Conservation (phyloP, 371 early-diverging fungal genomes). For the Blakeslea trispora region DNA sequence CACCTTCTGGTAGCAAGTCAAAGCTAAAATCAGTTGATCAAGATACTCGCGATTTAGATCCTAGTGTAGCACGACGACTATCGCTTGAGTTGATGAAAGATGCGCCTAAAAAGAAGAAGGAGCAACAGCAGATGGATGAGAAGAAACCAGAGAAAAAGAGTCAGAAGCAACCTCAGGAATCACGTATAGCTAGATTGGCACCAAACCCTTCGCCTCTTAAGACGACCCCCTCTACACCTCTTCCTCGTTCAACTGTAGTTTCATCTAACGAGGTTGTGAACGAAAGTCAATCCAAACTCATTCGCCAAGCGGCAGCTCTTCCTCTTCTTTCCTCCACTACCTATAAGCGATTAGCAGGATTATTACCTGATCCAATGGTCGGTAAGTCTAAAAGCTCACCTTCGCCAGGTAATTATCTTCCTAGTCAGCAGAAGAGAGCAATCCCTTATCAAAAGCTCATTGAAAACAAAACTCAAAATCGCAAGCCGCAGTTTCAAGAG, state of each 20-base stretch:
- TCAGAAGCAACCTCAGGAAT: conserved; percentile 11
- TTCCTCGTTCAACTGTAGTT: not conserved
- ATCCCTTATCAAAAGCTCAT: conserved; percentile 17
- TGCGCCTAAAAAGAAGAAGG: conserved; percentile 23
- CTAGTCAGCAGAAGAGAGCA: conserved; percentile 9
- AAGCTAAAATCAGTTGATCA: not conserved
- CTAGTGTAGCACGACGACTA: conserved; percentile 54
- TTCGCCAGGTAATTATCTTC: conserved; percentile 14
- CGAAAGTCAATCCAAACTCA: conserved; percentile 12
- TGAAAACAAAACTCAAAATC: conserved; percentile 6
- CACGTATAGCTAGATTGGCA: conserved; percentile 3
- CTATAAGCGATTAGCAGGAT: conserved; percentile 31
- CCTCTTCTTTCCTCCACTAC: conserved; percentile 29
- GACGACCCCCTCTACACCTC: conserved; percentile 3
- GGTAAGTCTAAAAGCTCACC: conserved; percentile 40
- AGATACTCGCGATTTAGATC: conserved; percentile 32
- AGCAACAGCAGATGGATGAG: conserved; percentile 3
- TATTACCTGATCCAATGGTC: conserved; percentile 29
- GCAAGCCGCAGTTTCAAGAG: conserved; percentile 16
- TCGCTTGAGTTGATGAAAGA: conserved; percentile 68
- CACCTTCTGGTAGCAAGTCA: not conserved
- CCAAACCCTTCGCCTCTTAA: not conserved
- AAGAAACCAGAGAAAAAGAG: conserved; percentile 10
- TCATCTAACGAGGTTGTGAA: not conserved
- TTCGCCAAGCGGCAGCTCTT: conserved; percentile 24